Evolutionary conservation across 1,284 basidiomycete species (phyloP), one percentile per base, ranked within the genome.

Genomic region (Apiotrichum gracile): DNA sequence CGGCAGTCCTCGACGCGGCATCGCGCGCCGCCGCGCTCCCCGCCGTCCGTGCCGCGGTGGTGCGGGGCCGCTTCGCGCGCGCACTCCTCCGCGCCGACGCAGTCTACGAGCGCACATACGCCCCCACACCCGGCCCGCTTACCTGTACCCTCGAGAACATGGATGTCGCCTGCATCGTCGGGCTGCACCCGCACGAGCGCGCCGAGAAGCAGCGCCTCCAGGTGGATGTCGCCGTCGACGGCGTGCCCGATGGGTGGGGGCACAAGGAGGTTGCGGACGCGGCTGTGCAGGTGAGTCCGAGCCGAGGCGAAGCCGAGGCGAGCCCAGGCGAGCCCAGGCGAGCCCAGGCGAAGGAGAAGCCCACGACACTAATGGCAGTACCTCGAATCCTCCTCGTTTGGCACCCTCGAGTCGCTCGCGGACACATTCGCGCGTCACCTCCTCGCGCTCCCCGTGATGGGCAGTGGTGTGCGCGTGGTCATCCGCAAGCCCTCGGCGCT

Each of bases 401-500:
- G 83, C 37, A 91, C 88, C 0, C 77, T 91, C 49, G 88, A 93
- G 70, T 81, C 85, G 1, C 77, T 91, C 13, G 81, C 82, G 9
- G 84, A 86, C 8, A 77, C 77, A 12, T 78, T 86, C 16, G 83
- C 87, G 0, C 71, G 78, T 1, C 54, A 74, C 51, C 53, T 77
- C 26, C 63, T 73, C 35, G 37, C 60, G 7, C 56, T 52, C 37
- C 65, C 61, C 2, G 29, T 39, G 64, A 72, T 44, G 67, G 41
- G 45, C 0, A 43, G 40, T 5, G 52, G 40, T 5, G 52, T 57
- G 5, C 81, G 78, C 0, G 79, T 91, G 25, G 79, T 80, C n/a
- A 80, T 85, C 9, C 81, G 84, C 13, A 92, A 92, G 69, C 87
- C 87, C 3, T 82, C 81, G 31, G 89, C 89, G 0, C 76, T 92